Evolutionary conservation across 345 rosid species (phyloP).

Genomic region (Salix dunnii): DNA sequence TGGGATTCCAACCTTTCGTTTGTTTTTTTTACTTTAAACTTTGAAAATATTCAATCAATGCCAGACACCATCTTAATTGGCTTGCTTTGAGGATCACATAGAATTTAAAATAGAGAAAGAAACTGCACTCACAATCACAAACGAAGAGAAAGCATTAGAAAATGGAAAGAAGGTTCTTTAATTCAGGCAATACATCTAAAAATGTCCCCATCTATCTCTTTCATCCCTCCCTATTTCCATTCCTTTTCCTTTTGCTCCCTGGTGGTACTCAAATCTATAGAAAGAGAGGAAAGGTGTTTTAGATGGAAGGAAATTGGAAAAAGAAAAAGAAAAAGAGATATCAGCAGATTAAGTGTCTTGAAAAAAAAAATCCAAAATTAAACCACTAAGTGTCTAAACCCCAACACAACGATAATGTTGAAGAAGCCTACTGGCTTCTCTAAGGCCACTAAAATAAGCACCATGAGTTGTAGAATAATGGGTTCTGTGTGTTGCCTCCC

Average conservation of each 20-base stretch:
- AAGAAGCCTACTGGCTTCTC: slow-evolving; percentile 95
- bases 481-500: slow-evolving; percentile 94
- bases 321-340: neutral
- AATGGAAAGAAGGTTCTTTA: slow-evolving; percentile 43
- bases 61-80: slow-evolving; percentile 26
- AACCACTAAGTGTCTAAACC: slow-evolving; percentile 35
- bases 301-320: slow-evolving; percentile 19
- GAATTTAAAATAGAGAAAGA: slow-evolving; percentile 8
- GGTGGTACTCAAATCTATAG: slow-evolving; percentile 21
- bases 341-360: slow-evolving; percentile 26
- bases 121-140: slow-evolving; percentile 13
- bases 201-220: slow-evolving; percentile 39
- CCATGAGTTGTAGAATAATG: slow-evolving; percentile 98
- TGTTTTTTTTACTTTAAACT: slow-evolving; percentile 17
- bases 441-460: slow-evolving; percentile 89
- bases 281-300: slow-evolving; percentile 23
- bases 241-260: slow-evolving; percentile 3
- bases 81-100: slow-evolving; percentile 29
- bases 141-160: slow-evolving; percentile 24
- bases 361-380: slow-evolving; percentile 22
- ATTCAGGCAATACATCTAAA: slow-evolving; percentile 46
- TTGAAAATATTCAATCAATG: slow-evolving; percentile 21
- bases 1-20: slow-evolving; percentile 41
- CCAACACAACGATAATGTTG: slow-evolving; percentile 64
- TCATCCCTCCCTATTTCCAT: slow-evolving; percentile 18